Evolutionary conservation across 257 asterid genomes (phyloP).

Genomic region (Solanum peruvianum): DNA sequence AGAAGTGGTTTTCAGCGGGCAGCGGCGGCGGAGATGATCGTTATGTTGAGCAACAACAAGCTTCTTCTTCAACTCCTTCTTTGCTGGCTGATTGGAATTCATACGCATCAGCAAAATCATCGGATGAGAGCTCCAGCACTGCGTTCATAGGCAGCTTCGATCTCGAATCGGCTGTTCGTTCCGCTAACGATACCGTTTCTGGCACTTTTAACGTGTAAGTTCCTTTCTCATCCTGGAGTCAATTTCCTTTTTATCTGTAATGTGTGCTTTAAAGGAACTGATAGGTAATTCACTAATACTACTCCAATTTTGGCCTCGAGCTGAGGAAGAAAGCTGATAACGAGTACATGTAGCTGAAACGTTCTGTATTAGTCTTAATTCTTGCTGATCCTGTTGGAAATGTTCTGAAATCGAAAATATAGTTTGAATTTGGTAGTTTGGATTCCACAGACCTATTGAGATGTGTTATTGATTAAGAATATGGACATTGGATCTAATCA

Average conservation of each 20-base stretch:
- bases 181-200: constrained; percentile 84
- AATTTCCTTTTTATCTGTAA: neutral
- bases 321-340: neutral
- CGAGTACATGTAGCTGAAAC: neutral
- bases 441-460: neutral
- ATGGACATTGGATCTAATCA: neutral
- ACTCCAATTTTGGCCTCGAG: neutral
- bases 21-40: constrained; percentile 20
- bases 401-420: neutral
- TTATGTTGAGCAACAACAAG: constrained; percentile 13
- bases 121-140: constrained; percentile 35
- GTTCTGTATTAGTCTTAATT: neutral
- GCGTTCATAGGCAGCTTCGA: constrained; percentile 56
- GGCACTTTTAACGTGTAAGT: constrained; percentile 74
- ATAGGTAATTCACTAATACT: neutral
- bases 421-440: neutral
- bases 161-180: constrained; percentile 73
- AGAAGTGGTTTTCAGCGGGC: constrained; percentile 64
- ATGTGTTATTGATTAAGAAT: neutral
- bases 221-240: neutral
- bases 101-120: constrained; percentile 48
- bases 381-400: neutral
- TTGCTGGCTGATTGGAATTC: constrained; percentile 80
- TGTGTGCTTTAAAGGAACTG: neutral
- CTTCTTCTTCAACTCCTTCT: constrained; percentile 31